Conservation (phyloP, 345 rosid species). For the Eucalyptus paniculata region DNA sequence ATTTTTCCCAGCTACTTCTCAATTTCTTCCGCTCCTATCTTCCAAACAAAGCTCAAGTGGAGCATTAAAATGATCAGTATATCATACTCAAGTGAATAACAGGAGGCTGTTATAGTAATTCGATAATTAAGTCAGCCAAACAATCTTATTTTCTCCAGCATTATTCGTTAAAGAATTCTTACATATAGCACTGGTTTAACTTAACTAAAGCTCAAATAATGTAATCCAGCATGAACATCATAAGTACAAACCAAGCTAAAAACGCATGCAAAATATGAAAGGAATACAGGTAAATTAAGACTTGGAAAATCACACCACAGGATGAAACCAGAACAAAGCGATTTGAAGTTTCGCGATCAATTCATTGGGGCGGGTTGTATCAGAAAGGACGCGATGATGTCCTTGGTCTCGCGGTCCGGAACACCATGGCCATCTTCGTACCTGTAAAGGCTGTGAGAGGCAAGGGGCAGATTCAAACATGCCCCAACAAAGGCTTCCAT, state of each 20-base stretch:
- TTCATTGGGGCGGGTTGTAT: not conserved
- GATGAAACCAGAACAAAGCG: too few relatives aligned
- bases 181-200: not conserved
- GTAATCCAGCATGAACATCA: not conserved
- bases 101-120: not conserved
- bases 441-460: not conserved
- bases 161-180: not conserved
- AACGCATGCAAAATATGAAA: not conserved
- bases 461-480: not conserved
- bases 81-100: not conserved
- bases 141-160: not conserved
- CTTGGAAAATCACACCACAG: too few relatives aligned
- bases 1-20: not conserved
- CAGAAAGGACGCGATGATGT: not conserved
- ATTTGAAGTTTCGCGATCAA: not conserved
- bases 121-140: too few relatives aligned
- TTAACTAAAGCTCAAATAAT: not conserved
- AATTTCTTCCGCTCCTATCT: not conserved
- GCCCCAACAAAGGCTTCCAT: not conserved
- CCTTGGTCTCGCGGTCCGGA: not conserved
- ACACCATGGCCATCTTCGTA: constrained; percentile 4
- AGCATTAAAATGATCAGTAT: not conserved
- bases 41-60: not conserved
- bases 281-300: not conserved
- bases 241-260: not conserved